Evolutionary conservation across 257 asterid genomes (phyloP), one percentile per base, ranked within the genome.

Genomic region (Nicotiana otophora): DNA sequence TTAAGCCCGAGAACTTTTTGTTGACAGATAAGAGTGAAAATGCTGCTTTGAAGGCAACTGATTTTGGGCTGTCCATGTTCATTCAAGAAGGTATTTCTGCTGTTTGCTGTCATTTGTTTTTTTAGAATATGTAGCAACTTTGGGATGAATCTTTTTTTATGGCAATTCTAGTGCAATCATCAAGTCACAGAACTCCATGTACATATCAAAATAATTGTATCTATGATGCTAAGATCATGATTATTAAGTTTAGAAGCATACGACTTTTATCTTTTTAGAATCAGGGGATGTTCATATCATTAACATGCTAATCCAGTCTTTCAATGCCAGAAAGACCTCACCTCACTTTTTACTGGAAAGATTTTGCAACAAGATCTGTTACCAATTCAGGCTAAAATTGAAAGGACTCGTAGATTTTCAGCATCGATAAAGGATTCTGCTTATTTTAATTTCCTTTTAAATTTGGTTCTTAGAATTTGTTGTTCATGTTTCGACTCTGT

Each of bases 1-100:
- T 93, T 34, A 93, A 93, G 88, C 97, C 97, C 1, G 97, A 92
- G 89, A 93, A 92, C 76, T 93, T 93, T 90, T 80, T 93, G 84
- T 86, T 93, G 61, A 86, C 93, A 2, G 97, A 93, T 80, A 86
- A 90, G 78, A 84, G 86, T 46, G 91, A 90, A 84, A 75, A 78
- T 46, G 95, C 97, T 81, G 89, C 85, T 15, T 20, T 93, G 48
- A 92, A 93, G 46, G 97, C 97, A 28, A 93, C 95, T 0, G 97
- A 93, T 86, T 93, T 92, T 53, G 97, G 97, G 2, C 69, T 93
- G 14, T 93, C 97, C 0, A 91, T 90, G 23, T 93, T 93, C 90
- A 90, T 93, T 62, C 90, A 91, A 81, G 92, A 90, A 86, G 97
- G 97, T 92, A 83, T 58, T 10, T 51, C 55, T 81, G 42, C 23